phyloP scores from a whole-genome alignment of 2,329 filamentous ascomycete species.

The Curvularia sp. region DNA sequence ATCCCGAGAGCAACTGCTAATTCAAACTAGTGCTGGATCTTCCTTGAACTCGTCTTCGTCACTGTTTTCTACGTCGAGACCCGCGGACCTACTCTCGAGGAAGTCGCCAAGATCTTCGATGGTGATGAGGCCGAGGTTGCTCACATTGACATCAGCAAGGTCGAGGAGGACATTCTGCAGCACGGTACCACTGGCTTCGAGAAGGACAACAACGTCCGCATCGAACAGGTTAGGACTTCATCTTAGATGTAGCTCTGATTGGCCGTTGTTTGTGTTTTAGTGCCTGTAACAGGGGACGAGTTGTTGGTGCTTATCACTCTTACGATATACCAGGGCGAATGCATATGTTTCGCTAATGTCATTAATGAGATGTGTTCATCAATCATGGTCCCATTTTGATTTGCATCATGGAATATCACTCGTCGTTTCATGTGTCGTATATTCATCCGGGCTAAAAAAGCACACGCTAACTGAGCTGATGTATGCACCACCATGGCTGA shows the following conservation, averaged over 20 bases:
- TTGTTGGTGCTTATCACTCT: constrained; percentile 7
- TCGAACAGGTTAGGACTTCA: constrained; percentile 22
- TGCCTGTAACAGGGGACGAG: not conserved
- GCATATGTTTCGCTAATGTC: constrained; percentile 6
- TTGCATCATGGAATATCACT: not conserved
- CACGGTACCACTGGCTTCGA: constrained; percentile 30
- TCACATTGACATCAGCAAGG: constrained; percentile 34
- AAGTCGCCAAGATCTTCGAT: constrained; percentile 74
- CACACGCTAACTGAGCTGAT: not conserved
- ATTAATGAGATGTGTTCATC: constrained; percentile 7
- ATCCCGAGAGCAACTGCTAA: constrained; percentile 16
- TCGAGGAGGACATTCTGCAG: constrained; percentile 17
- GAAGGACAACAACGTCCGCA: constrained; percentile 31
- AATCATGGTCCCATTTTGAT: not conserved
- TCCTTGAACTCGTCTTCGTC: constrained; percentile 66
- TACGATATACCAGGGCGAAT: constrained; percentile 9
- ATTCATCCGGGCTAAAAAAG: not conserved
- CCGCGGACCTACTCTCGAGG: constrained; percentile 72
- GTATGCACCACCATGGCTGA: not conserved
- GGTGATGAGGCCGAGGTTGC: constrained; percentile 62
- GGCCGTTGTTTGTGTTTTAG: constrained; percentile 6
- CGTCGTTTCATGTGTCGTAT: not conserved
- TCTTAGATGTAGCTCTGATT: constrained; percentile 7
- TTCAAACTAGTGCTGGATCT: constrained; percentile 60
- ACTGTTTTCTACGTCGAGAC: constrained; percentile 75